A percentile compares a stretch with the other conserved stretches of the same genome.
phyloP scores from a whole-genome alignment of 768 basidiomycete genomes.

The Russula griseocarnosa region DNA sequence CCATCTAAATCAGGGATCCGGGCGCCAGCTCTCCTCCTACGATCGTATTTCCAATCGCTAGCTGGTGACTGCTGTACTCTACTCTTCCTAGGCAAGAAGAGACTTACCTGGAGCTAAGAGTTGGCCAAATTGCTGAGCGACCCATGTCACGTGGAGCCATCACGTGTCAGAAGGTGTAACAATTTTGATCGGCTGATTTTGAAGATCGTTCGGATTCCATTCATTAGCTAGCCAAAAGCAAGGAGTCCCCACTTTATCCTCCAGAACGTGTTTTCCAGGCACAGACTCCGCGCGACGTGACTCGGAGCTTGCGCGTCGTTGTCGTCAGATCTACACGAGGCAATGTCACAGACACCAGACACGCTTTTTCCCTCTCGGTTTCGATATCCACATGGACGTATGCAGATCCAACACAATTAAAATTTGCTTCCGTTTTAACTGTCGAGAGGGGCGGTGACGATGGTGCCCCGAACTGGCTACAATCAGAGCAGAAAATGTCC shows the following conservation, averaged over 20 bases:
- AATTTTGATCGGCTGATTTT: not conserved
- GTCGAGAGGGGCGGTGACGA: not conserved
- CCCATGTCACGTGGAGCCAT: not conserved
- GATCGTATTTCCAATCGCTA: not conserved
- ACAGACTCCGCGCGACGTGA: not conserved
- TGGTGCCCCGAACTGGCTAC: not conserved
- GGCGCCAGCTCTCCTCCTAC: not conserved
- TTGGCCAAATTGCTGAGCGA: not conserved
- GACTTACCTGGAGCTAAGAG: not conserved
- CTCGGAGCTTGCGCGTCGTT: not conserved
- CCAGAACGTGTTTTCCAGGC: not conserved
- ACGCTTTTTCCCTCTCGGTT: not conserved
- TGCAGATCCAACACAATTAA: not conserved
- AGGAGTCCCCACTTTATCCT: not conserved
- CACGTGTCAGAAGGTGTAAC: not conserved
- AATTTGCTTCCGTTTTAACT: not conserved
- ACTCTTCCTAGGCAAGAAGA: not conserved
- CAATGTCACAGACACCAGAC: not conserved
- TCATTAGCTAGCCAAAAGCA: not conserved
- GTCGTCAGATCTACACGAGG: conserved; percentile 1
- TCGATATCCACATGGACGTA: not conserved
- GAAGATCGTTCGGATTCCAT: not conserved
- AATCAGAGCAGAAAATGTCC: too few relatives aligned
- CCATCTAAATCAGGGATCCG: not conserved
- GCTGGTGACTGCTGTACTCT: not conserved